These are phyloP conservation scores for Pyrus communis DNA, from an alignment of 306 rosid species.

Conservation along the genomic window DNA sequence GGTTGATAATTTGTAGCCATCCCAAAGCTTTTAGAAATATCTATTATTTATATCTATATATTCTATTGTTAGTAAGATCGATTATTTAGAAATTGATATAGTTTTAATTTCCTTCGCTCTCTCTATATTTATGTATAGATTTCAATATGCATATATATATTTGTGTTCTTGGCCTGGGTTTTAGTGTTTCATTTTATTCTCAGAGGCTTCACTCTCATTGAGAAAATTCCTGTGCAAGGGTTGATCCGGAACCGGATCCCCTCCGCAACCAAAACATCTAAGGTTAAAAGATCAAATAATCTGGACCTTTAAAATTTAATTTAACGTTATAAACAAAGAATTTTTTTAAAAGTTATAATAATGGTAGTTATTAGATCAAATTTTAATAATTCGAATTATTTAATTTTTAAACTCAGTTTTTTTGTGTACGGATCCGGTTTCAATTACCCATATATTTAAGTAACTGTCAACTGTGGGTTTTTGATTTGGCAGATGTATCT, in stretches of 20 bases:
- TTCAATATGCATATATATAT: neutral
- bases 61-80: no score
- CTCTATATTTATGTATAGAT: no score
- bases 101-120: no score
- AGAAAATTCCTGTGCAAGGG: neutral
- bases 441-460: neutral
- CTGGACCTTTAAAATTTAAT: rapidly evolving
- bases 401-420: rapidly evolving
- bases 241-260: no score
- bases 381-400: rapidly evolving
- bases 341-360: no score
- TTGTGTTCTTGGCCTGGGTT: neutral
- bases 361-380: rapidly evolving
- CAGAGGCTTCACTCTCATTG: neutral
- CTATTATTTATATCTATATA: no score
- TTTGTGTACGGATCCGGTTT: no score
- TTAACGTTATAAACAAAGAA: rapidly evolving
- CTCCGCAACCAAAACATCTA: no score
- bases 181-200: neutral
- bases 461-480: neutral
- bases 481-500: neutral
- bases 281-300: no score
- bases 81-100: no score
- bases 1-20: neutral
- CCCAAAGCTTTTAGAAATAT: no score